Conservation (phyloP, 1,284 basidiomycete species). For the Peniophora sp. region DNA sequence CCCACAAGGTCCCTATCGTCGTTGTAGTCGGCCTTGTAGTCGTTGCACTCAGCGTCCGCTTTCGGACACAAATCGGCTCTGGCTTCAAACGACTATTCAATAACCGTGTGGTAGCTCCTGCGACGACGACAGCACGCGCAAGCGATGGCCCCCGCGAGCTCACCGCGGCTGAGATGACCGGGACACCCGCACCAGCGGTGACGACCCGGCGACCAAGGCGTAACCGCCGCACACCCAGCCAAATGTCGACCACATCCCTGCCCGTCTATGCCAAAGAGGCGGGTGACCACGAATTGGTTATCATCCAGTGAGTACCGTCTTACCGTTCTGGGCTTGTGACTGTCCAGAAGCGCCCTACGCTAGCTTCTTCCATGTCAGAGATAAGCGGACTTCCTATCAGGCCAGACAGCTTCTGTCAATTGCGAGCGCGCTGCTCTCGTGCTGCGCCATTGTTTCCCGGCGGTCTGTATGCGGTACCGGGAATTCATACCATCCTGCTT, state of each 20-base stretch:
- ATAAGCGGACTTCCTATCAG: too few relatives aligned
- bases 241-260: constrained; percentile 65
- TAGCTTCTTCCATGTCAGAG: not conserved
- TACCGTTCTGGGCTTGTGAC: not conserved
- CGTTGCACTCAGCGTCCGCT: constrained; percentile 11
- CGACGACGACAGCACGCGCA: constrained; percentile 6
- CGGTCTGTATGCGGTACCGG: too few relatives aligned
- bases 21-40: constrained; percentile 17
- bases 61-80: constrained; percentile 14
- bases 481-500: too few relatives aligned
- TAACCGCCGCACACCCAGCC: constrained; percentile 45
- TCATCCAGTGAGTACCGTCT: constrained; percentile 43
- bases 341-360: not conserved
- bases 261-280: constrained; percentile 75
- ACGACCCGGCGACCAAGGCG: constrained; percentile 26
- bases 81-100: not conserved
- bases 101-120: constrained; percentile 4
- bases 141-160: constrained; percentile 18
- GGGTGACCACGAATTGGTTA: constrained; percentile 69
- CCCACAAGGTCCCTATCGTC: constrained; percentile 19
- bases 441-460: too few relatives aligned
- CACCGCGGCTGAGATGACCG: constrained; percentile 22
- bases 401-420: too few relatives aligned
- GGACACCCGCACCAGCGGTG: constrained; percentile 11
- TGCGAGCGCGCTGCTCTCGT: too few relatives aligned